Base-by-base conservation (phyloP, 257 asterid genomes). In the Primulina eburnea region DNA sequence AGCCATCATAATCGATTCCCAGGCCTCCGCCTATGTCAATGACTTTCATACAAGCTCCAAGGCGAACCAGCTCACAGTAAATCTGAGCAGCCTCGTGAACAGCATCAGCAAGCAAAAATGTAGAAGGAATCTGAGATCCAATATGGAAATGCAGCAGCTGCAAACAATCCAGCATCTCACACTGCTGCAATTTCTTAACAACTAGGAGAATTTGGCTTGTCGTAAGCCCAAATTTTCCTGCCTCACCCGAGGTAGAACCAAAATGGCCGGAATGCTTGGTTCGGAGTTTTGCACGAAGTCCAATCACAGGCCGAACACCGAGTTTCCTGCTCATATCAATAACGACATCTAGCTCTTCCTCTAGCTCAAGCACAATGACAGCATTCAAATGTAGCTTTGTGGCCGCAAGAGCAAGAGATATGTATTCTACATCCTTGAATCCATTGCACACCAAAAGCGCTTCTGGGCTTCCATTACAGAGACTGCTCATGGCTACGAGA, bases 181-280 rank as follows among this genome's bases (percentile, higher is more conserved):
- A 64, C n/a, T 76, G 75, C 62, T 80, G 72, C 2, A 86, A 83
- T 61, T 82, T 83, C 76, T 78, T 86, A 43, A 86, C 87, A 34
- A 86, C 86, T 11, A 87, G 84, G 35, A 86, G 77, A 64, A 83
- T 78, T 65, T 86, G 92, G 6, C 76, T 66, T 0, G 87, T 86
- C 7, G 85, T 83, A 66, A 86, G 73, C 55, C 92, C 92, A 28
- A 86, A 86, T 11, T 86, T 86, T 4, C 92, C 89, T 73, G 78
- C 83, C 78, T 86, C 92, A 2, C 92, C 89, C 0, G 92, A 83
- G 50, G 92, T 86, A 14, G 92, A 83, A 70, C 92, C 92, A 7
- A 86, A 86, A 78, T 86, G 92, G 9, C 89, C 89, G 0, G 83
- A 61, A 73, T 86, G 92, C 75, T 78, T 83, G 64, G 92, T 86